Evolutionary conservation across 768 basidiomycete genomes (phyloP), one percentile per base, ranked within the genome.

Genomic region (Termitomyces sp.): DNA sequence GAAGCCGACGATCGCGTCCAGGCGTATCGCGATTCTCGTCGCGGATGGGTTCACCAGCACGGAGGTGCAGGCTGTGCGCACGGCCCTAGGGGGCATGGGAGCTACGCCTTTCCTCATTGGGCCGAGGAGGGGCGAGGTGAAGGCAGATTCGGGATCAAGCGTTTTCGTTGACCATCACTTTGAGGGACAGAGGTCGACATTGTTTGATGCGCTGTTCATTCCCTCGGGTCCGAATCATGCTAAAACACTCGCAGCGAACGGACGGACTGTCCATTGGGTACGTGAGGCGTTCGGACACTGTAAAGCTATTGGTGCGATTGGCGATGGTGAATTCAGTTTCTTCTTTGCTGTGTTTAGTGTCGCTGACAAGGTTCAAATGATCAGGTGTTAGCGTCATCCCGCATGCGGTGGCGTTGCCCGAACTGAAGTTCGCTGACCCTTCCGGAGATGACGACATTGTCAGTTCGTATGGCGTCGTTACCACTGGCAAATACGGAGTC

Each of bases 231-330:
- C 72, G 9, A 73, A 76, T 34, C 84, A 86, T 66, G 78, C 74
- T n/a, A 79, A 82, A 65, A 66, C 76, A 30, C 76, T 93, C 35
- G 65, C 73, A 8, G 75, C 76, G 61, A 81, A 79, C 48, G 94
- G 92, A 5, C 80, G 92, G 19, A 78, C 78, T 8, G 72, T 91
- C n/a, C 90, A 95, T 66, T 92, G 87, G 78, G 80, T 89, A 3
- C 80, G 89, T 44, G 92, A 94, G 70, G 86, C 90, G 2, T 94
- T 89, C 70, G 88, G 88, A 21, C 93, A 94, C 69, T 86, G 84
- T 71, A 94, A 94, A 73, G 68, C 87, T 17, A 89, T 96, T 56
- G 89, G 83, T 2, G 91, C 85, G 1, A 75, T 87, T 45, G 93
- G 91, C 10, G 79, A 83, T 66, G 85, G 86, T 82, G 42, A 30